phyloP scores from a whole-genome alignment of 208 protist genomes.

The Acanthamoeba healyi region DNA sequence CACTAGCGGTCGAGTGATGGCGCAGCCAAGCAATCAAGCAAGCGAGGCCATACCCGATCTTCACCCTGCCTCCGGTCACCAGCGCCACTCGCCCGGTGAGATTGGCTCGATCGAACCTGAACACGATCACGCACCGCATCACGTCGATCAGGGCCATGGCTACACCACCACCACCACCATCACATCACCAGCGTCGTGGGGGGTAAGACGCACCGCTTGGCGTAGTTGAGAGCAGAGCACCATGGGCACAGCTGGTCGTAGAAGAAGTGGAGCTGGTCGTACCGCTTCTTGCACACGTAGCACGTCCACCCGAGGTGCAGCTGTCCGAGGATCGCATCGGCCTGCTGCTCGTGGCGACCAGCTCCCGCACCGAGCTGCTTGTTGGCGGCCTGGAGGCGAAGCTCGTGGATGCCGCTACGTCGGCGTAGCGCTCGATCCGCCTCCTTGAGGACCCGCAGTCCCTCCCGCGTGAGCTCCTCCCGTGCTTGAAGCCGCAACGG shows the following conservation, averaged over 20 bases:
- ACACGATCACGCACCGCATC: neutral
- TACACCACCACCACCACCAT: too few relatives aligned
- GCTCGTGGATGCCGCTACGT: neutral
- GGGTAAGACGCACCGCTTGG: constrained; percentile 90
- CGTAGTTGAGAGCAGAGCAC: constrained; percentile 96
- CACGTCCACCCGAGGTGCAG: constrained; percentile 28
- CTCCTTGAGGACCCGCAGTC: neutral
- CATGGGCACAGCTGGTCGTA: constrained; percentile 97
- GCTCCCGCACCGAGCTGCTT: neutral
- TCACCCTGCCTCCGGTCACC: constrained; percentile 89
- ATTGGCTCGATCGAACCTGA: constrained; percentile 89
- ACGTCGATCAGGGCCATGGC: neutral
- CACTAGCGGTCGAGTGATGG: too few relatives aligned
- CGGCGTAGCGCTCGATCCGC: neutral
- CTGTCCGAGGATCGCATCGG: neutral
- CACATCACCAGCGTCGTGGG: too few relatives aligned
- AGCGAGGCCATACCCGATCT: constrained; percentile 7
- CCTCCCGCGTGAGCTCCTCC: neutral
- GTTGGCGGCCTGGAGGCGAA: constrained; percentile 7
- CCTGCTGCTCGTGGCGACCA: neutral
- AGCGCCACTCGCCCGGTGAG: constrained; percentile 94
- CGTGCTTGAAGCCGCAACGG: neutral
- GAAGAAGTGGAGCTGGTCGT: constrained; percentile 86
- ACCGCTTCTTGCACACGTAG: constrained; percentile 55
- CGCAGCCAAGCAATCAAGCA: too few relatives aligned